Conservation (phyloP, 1,284 basidiomycete genomes). For the Boletus semigastroideus region DNA sequence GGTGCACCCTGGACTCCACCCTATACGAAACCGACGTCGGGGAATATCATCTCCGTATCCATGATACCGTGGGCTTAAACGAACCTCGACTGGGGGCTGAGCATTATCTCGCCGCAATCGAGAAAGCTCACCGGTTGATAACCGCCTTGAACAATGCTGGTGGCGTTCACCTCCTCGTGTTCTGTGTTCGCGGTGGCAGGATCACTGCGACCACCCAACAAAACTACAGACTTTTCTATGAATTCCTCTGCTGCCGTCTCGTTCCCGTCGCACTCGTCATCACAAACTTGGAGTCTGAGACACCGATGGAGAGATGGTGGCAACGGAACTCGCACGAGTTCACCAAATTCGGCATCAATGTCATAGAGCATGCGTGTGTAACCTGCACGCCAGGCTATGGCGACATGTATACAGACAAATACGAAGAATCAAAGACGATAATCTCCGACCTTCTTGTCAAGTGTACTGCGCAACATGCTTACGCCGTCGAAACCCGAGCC, state of each 20-base stretch:
- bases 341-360: conserved; percentile 26
- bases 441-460: conserved; percentile 27
- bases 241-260: conserved; percentile 28
- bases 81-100: conserved; percentile 31
- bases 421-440: conserved; percentile 28
- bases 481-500: conserved; percentile 23
- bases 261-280: conserved; percentile 33
- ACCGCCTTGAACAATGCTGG: conserved; percentile 21
- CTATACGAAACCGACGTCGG: conserved; percentile 22
- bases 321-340: conserved; percentile 27
- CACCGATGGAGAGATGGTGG: conserved; percentile 33
- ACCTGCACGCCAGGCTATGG: conserved; percentile 28
- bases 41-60: conserved; percentile 20
- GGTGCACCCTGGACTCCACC: conserved; percentile 29
- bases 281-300: conserved; percentile 31
- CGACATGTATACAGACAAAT: conserved; percentile 31
- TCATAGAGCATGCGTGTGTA: conserved; percentile 27
- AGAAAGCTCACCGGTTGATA: conserved; percentile 28
- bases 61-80: conserved; percentile 32
- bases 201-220: conserved; percentile 31
- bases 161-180: conserved; percentile 32
- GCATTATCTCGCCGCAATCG: conserved; percentile 28
- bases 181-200: conserved; percentile 34
- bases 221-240: conserved; percentile 34
- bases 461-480: conserved; percentile 21